phyloP scores from a whole-genome alignment of 306 rosid species.

The Lupinus albus region DNA sequence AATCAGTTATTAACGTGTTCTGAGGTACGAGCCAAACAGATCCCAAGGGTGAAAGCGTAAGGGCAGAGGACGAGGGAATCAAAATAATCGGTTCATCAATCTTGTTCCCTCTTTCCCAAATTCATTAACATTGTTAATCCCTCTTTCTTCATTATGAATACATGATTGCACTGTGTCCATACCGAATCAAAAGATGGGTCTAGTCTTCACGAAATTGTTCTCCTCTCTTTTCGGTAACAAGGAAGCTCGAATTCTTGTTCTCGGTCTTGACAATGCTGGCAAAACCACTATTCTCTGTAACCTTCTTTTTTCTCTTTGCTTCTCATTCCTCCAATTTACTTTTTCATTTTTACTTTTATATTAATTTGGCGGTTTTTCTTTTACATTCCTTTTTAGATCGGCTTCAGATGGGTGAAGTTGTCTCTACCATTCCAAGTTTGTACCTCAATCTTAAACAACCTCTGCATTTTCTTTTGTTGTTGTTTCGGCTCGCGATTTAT shows the following conservation, averaged over 20 bases:
- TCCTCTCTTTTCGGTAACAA: conserved; percentile 88
- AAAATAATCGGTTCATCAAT: conserved; percentile 18
- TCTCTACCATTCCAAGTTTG: conserved; percentile 99
- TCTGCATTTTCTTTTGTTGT: conserved; percentile 4
- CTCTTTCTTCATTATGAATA: not conserved
- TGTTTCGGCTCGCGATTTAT: conserved; percentile 38
- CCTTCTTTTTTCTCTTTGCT: conserved; percentile 39
- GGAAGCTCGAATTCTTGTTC: conserved; percentile 99
- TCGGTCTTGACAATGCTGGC: conserved; percentile 99
- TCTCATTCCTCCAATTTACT: conserved; percentile 15
- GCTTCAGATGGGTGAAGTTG: conserved; percentile 99
- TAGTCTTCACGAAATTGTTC: conserved; percentile 82
- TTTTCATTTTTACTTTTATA: conserved; percentile 16
- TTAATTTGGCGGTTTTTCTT: conserved; percentile 41
- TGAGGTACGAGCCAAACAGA: too few species aligned
- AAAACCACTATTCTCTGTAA: conserved; percentile 95
- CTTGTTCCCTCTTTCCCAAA: conserved; percentile 22
- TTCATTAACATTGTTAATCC: not conserved
- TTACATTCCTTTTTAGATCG: conserved; percentile 66
- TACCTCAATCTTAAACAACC: conserved; percentile 23
- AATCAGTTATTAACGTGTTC: too few species aligned
- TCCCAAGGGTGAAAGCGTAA: not conserved
- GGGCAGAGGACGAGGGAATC: conserved; percentile 43
- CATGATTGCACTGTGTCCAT: conserved; percentile 7
- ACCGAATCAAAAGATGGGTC: conserved; percentile 66